Percentiles rank a stretch among this genome's conserved stretches.
Conservation (phyloP, 2,329 filamentous ascomycete genomes). For the Pseudogymnoascus sp. region DNA sequence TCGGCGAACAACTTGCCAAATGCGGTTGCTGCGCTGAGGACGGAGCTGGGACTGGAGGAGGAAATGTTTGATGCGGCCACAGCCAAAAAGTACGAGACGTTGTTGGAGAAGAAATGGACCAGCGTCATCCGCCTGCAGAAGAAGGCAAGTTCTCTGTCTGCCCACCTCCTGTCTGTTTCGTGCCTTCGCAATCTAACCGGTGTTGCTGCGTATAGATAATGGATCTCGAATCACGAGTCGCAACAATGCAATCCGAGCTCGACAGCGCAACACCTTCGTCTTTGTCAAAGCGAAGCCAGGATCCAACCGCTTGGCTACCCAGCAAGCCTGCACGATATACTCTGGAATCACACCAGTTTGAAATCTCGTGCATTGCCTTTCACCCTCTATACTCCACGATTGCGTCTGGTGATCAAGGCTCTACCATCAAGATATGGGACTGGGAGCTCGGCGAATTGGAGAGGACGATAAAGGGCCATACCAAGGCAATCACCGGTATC, state of each 20-base stretch:
- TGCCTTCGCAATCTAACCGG: constrained; percentile 5
- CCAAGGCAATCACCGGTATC: constrained; percentile 75
- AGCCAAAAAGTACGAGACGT: constrained; percentile 79
- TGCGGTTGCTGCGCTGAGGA: constrained; percentile 57
- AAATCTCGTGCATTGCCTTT: constrained; percentile 83
- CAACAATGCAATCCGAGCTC: constrained; percentile 68
- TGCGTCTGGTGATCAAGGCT: constrained; percentile 84
- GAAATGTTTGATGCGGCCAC: constrained; percentile 63
- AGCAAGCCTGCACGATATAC: constrained; percentile 70
- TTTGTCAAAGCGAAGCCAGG: constrained; percentile 69
- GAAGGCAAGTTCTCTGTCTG: constrained; percentile 49
- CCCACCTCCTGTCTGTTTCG: background rate
- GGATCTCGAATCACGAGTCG: constrained; percentile 74
- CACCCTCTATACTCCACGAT: constrained; percentile 86
- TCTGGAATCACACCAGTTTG: constrained; percentile 70
- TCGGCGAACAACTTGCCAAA: constrained; percentile 59
- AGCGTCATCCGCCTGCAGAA: constrained; percentile 85
- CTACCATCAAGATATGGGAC: constrained; percentile 94
- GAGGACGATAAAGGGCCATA: constrained; percentile 84
- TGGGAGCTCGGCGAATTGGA: constrained; percentile 91
- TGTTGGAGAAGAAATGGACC: constrained; percentile 95
- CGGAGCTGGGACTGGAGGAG: constrained; percentile 61
- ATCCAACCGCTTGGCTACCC: constrained; percentile 82
- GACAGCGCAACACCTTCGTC: constrained; percentile 71
- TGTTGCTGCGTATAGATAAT: constrained; percentile 57